Base-by-base conservation (phyloP, 768 basidiomycete species). In the Sporobolomyces roseus region DNA sequence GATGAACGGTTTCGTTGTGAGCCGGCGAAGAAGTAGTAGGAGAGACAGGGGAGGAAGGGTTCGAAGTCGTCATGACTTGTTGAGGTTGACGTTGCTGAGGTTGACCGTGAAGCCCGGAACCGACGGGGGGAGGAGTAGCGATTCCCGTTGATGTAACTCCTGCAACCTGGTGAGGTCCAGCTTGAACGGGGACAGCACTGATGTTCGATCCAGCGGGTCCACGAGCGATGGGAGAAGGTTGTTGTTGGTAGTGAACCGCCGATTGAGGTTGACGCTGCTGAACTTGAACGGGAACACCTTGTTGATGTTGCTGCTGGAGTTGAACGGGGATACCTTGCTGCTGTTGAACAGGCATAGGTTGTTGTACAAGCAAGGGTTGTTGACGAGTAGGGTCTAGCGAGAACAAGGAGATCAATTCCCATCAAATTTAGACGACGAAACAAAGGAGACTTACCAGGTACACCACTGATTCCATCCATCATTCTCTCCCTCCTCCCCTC, bases 401-500 rank as follows among this genome's bases (percentile, higher is more conserved):
- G 4, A 32, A 25, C 32, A 14, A 16, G 8, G 41, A 12, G 5
- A 30, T n/a, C 3, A 33, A 33, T 25, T 53, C 41, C 38, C 36
- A 16, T 12, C 17, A 16, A n/a, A 49, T 29, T 21, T 27, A 21
- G 48, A 17, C 32, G 16, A 10, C 7, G 23, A 33, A 25, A 19
- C 36, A 48, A 27, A 25, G 12, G 19, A n/a, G 3, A 41, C 64
- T 30, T 7, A 68, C 67, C 67, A 0, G 33, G 55, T 0, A 68
- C 67, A 27, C 67, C 67, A 21, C 29, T 35, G 41, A 49, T 48
- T 17, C 41, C 33, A 35, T 63, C 51, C 30, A 68, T 32, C 62
- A 68, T 43, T 50, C 67, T 51, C 33, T 68, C 67, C 30, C 67
- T 45, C 56, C 67, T 43, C 25, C 13, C 30, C 27, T 60, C 56